Percentiles rank a stretch among this genome's conserved stretches.
Conservation (phyloP, 768 basidiomycete genomes). For the Tricholoma saponaceum region DNA sequence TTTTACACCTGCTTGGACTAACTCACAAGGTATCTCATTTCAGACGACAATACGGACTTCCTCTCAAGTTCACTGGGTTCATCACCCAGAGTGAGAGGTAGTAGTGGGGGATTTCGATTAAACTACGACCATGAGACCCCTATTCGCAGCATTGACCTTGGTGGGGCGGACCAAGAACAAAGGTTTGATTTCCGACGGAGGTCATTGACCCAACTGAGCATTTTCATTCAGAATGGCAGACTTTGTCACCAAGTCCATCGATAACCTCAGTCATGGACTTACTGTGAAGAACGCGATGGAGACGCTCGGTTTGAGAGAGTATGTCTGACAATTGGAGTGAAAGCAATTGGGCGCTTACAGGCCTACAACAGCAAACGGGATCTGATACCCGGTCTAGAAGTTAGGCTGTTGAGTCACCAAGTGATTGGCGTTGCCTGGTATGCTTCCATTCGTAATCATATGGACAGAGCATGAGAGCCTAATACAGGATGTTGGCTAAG, state of each 20-base stretch:
- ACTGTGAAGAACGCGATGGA: slow-evolving; percentile 50
- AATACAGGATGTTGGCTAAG: slow-evolving; percentile 62
- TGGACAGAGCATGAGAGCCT: neutral
- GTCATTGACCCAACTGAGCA: neutral
- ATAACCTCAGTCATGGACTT: slow-evolving; percentile 50
- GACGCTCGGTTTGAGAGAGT: slow-evolving; percentile 49
- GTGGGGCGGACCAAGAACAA: slow-evolving; percentile 53
- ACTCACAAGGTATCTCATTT: neutral
- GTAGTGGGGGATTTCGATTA: slow-evolving; percentile 34
- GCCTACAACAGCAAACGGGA: slow-evolving; percentile 40
- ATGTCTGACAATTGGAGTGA: slow-evolving; percentile 9
- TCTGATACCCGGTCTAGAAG: slow-evolving; percentile 63
- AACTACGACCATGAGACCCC: slow-evolving; percentile 49
- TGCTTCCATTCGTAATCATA: slow-evolving; percentile 4
- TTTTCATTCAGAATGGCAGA: slow-evolving; percentile 46
- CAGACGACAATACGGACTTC: slow-evolving; percentile 15
- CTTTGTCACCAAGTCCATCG: slow-evolving; percentile 57
- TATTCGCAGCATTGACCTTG: slow-evolving; percentile 47
- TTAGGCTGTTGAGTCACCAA: slow-evolving; percentile 71
- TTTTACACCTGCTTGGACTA: neutral
- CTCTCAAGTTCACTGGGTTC: slow-evolving; percentile 14
- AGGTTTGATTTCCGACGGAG: slow-evolving; percentile 26
- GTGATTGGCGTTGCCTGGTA: slow-evolving; percentile 74
- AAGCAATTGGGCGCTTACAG: neutral
- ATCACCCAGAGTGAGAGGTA: slow-evolving; percentile 7